Evolutionary conservation across 768 basidiomycete species (phyloP).

Genomic region (Russula emetica): DNA sequence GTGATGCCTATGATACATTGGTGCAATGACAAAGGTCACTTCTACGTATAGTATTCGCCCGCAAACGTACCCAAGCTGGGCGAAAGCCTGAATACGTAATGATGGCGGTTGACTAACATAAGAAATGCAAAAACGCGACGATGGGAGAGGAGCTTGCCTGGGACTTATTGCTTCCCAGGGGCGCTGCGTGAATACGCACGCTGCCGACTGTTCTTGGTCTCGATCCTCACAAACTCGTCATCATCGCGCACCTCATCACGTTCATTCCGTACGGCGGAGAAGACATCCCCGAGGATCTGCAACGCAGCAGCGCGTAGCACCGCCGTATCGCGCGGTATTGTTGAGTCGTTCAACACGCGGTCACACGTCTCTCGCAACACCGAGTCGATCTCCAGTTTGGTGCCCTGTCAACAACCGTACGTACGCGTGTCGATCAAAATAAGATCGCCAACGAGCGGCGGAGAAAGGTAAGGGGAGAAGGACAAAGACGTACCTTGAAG

Average conservation of each 20-base stretch:
- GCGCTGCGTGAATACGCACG: constrained; percentile 26
- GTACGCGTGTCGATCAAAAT: neutral
- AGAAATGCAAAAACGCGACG: neutral
- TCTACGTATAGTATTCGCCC: neutral
- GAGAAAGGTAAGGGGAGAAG: neutral
- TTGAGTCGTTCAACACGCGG: constrained; percentile 59
- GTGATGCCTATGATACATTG: constrained; percentile 19
- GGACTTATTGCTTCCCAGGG: neutral
- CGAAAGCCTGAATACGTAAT: too few relatives aligned
- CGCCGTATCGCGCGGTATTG: constrained; percentile 51
- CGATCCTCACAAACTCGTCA: constrained; percentile 77
- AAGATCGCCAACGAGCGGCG: neutral
- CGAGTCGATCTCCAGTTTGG: constrained; percentile 88
- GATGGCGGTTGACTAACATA: too few relatives aligned
- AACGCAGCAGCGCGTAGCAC: constrained; percentile 74
- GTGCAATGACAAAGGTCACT: constrained; percentile 11
- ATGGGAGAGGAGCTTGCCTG: neutral
- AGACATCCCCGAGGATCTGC: constrained; percentile 82
- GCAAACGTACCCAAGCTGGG: neutral
- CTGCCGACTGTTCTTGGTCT: constrained; percentile 63
- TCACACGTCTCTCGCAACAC: constrained; percentile 88
- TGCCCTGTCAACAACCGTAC: constrained; percentile 49
- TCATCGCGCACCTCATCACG: constrained; percentile 47
- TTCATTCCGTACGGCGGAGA: constrained; percentile 65
- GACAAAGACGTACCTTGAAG: constrained; percentile 60